Percentiles rank a stretch among this genome's conserved stretches.
Evolutionary conservation across 352 stramenopile genomes (phyloP).

Genomic region (Globisporangium radiosum): DNA sequence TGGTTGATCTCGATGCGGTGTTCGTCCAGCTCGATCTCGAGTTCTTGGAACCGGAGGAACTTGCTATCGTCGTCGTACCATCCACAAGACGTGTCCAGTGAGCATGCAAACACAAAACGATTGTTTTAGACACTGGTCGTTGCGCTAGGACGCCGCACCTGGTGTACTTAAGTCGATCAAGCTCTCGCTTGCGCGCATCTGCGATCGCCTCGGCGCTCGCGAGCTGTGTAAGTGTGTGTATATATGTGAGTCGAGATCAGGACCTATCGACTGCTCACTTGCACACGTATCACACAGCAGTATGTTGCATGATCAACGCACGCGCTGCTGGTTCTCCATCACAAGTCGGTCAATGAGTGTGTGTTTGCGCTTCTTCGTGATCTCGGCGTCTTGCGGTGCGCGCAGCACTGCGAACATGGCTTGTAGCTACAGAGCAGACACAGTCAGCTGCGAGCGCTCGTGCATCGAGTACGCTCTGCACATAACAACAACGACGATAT

Average conservation of each 20-base stretch:
- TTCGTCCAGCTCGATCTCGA: conserved; percentile 57
- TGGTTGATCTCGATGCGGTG: conserved; percentile 48
- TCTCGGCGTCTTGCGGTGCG: conserved; percentile 50
- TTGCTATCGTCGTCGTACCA: conserved; percentile 27
- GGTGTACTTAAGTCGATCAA: conserved; percentile 47
- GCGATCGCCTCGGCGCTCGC: conserved; percentile 43
- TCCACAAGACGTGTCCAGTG: background rate
- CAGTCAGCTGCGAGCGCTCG: no score
- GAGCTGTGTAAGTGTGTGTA: conserved; percentile 17
- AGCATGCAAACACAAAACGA: background rate
- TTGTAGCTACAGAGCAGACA: conserved; percentile 31
- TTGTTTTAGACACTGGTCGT: background rate
- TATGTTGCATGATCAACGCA: conserved; percentile 9
- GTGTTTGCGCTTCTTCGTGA: conserved; percentile 52
- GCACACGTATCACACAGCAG: no score
- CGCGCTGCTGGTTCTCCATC: conserved; percentile 47
- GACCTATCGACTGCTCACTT: no score
- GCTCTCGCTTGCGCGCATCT: conserved; percentile 46
- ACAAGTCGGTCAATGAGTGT: conserved; percentile 58
- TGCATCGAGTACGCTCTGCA: background rate
- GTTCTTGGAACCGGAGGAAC: conserved; percentile 61
- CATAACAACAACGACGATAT: background rate
- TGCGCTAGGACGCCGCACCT: conserved; percentile 20
- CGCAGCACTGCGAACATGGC: conserved; percentile 48
- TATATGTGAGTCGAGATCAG: no score